These are phyloP conservation scores for Phyllosticta citribraziliensis DNA, from an alignment of 2,329 filamentous ascomycete genomes.

Conservation along the genomic window DNA sequence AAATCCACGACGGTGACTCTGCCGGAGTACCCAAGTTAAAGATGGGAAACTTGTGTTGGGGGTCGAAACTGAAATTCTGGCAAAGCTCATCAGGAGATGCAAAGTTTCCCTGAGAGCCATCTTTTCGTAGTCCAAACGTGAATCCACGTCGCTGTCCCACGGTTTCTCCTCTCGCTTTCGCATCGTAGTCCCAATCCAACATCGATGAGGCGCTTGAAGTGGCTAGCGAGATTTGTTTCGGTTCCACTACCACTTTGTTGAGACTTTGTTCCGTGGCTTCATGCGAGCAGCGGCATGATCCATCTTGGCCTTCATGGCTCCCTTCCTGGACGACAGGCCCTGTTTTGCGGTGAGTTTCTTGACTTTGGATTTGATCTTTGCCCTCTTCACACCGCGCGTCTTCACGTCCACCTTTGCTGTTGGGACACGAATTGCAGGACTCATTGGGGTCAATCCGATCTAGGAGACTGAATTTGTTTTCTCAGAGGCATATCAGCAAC, in stretches of 20 bases:
- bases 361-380: not conserved
- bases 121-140: not conserved
- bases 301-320: not conserved
- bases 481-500: not conserved
- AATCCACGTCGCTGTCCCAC: not conserved
- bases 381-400: not conserved
- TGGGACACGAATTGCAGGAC: not conserved
- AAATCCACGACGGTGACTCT: too few relatives aligned
- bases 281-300: not conserved
- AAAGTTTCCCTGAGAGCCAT: not conserved
- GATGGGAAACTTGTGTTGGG: not conserved
- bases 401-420: not conserved
- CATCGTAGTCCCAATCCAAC: not conserved
- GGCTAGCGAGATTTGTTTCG: not conserved
- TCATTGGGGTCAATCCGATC: not conserved
- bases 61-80: not conserved
- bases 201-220: not conserved
- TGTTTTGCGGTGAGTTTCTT: not conserved
- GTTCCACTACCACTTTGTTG: not conserved
- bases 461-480: not conserved
- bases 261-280: not conserved
- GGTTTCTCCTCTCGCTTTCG: not conserved
- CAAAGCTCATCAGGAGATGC: not conserved
- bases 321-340: conserved; percentile 1
- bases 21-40: not conserved